Conservation (phyloP, 164 flowering plant species). For the Cinnamomum micranthum region DNA sequence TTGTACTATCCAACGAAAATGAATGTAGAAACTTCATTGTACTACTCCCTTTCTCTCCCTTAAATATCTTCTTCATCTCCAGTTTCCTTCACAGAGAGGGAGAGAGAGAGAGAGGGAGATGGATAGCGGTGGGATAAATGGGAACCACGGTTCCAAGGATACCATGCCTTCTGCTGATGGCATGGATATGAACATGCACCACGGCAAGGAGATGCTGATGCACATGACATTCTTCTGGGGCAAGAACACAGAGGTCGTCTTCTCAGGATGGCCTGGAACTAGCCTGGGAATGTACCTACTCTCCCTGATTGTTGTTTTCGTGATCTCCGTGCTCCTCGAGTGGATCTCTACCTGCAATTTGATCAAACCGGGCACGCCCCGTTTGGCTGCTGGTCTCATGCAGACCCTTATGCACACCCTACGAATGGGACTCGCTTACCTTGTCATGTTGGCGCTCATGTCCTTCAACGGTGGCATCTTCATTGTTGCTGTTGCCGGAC, state of each 20-base stretch:
- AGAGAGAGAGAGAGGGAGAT: background rate
- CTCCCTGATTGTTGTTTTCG: conserved; percentile 33
- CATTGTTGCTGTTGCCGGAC: conserved; percentile 29
- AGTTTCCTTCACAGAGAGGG: background rate
- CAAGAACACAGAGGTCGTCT: conserved; percentile 31
- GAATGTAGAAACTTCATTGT: too few relatives aligned
- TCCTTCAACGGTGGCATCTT: conserved; percentile 31
- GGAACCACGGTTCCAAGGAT: conserved; percentile 3
- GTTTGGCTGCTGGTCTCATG: conserved; percentile 12
- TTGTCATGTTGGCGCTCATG: conserved; percentile 39
- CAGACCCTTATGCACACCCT: conserved; percentile 15
- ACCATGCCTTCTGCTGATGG: conserved; percentile 3
- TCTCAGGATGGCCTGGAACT: conserved; percentile 46
- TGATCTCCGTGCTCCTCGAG: conserved; percentile 32
- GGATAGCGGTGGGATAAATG: background rate
- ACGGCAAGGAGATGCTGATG: conserved; percentile 23
- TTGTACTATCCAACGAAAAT: too few relatives aligned
- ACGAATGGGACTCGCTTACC: conserved; percentile 30
- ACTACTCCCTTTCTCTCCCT: too few relatives aligned
- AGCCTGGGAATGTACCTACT: conserved; percentile 38
- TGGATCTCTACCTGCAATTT: conserved; percentile 25
- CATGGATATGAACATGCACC: conserved; percentile 8
- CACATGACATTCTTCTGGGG: conserved; percentile 58
- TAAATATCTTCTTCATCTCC: too few relatives aligned
- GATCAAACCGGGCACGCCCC: conserved; percentile 14